Evolutionary conservation across 148 eudicot genomes (phyloP).

Genomic region (Vaccinium myrtillus): DNA sequence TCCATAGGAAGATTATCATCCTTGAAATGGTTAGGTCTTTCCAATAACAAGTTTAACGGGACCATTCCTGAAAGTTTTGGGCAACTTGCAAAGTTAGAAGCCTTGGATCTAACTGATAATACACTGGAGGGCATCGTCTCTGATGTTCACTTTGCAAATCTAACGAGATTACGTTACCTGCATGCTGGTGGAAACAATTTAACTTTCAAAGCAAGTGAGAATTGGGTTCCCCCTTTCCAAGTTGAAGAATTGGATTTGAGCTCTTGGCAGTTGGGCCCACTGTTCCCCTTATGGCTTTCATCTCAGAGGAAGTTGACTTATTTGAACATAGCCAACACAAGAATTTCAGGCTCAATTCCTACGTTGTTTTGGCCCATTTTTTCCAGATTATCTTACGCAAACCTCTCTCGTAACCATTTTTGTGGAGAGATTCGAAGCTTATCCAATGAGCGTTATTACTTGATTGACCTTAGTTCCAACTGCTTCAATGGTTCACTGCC

Average conservation of each 20-base stretch:
- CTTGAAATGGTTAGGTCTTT: background rate
- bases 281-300: constrained; percentile 12
- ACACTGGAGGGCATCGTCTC: constrained; percentile 15
- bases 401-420: constrained; percentile 12
- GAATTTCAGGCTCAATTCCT: constrained; percentile 18
- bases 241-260: background rate
- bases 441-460: background rate
- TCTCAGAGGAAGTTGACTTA: background rate
- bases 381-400: background rate
- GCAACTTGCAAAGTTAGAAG: constrained; percentile 19
- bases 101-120: background rate
- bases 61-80: constrained; percentile 21
- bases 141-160: constrained; percentile 24
- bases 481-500: background rate
- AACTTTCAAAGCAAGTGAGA: constrained; percentile 3
- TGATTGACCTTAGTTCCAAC: constrained; percentile 4
- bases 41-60: background rate
- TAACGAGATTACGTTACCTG: background rate
- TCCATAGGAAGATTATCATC: constrained; percentile 13
- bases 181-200: constrained; percentile 12
- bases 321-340: background rate
- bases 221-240: constrained; percentile 25
- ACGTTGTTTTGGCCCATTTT: background rate
- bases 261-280: constrained; percentile 19
- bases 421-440: constrained; percentile 10